phyloP scores from a whole-genome alignment of 306 rosid genomes.

The Ormosia semicastrata region DNA sequence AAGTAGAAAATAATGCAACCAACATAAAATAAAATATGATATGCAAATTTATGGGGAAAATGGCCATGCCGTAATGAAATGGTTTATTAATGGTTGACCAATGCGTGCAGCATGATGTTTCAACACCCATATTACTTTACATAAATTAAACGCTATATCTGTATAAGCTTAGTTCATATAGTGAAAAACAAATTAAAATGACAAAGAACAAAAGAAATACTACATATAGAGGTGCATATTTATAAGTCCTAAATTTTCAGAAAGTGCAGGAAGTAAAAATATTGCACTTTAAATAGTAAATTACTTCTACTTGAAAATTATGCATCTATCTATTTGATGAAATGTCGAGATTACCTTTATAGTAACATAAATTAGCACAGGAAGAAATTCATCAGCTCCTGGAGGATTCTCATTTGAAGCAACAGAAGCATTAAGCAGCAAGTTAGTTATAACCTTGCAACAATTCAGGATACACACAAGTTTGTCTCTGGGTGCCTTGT shows the following conservation, averaged over 20 bases:
- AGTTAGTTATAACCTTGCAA: conserved; percentile 90
- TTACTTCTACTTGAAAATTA: neutral
- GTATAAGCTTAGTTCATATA: neutral
- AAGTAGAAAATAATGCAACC: conserved; percentile 1
- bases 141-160: conserved; percentile 3
- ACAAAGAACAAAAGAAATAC: neutral
- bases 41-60: neutral
- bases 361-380: conserved; percentile 91
- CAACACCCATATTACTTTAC: neutral
- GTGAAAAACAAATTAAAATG: neutral
- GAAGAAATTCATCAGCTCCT: conserved; percentile 98
- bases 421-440: conserved; percentile 79
- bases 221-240: neutral
- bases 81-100: neutral
- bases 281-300: neutral
- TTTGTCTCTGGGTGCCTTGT: conserved; percentile 98
- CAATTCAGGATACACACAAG: conserved; percentile 90
- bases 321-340: neutral
- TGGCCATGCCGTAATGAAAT: neutral
- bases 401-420: conserved; percentile 80
- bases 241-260: neutral
- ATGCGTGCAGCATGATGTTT: conserved; percentile 5
- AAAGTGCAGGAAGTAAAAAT: neutral
- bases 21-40: neutral
- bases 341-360: conserved; percentile 49